Percentiles rank a stretch among this genome's conserved stretches.
These are phyloP conservation scores for Wickerhamiella australiensis DNA, from an alignment of 805 yeast genomes.

Conservation along the genomic window DNA sequence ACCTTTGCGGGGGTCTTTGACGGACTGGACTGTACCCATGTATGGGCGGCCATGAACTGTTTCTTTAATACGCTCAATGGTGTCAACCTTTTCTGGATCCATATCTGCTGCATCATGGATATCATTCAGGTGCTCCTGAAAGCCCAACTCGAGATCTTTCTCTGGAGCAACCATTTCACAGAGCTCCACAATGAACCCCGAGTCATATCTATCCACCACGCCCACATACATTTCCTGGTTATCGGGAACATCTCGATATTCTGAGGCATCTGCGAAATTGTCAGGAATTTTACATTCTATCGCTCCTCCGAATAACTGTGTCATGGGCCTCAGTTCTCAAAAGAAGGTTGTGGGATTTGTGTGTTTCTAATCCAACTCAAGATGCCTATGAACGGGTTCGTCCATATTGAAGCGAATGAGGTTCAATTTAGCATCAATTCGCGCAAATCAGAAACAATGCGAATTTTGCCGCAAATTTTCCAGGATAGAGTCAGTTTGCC, in stretches of 20 bases:
- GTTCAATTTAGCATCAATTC: conserved; percentile 62
- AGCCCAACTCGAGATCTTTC: conserved; percentile 16
- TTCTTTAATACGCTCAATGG: conserved; percentile 13
- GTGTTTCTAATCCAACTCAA: not conserved
- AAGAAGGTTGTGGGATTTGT: not conserved
- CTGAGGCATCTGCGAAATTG: conserved; percentile 62
- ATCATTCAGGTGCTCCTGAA: conserved; percentile 20
- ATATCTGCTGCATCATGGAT: conserved; percentile 19
- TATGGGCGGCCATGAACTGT: conserved; percentile 12
- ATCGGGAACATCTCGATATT: conserved; percentile 75
- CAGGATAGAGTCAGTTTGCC: conserved; percentile 65
- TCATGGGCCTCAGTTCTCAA: not conserved
- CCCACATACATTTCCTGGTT: conserved; percentile 81
- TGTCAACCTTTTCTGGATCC: not conserved
- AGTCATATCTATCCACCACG: conserved; percentile 25
- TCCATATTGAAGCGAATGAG: conserved; percentile 69
- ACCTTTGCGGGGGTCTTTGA: conserved; percentile 9
- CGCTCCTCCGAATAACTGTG: conserved; percentile 71
- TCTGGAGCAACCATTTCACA: conserved; percentile 28
- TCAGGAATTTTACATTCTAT: conserved; percentile 46
- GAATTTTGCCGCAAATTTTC: conserved; percentile 67
- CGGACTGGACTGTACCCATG: conserved; percentile 18
- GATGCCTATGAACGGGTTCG: conserved; percentile 29
- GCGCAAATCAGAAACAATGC: conserved; percentile 53
- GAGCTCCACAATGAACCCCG: conserved; percentile 32